Percentiles rank a stretch among this genome's conserved stretches.
phyloP scores from a whole-genome alignment of 2,329 filamentous ascomycete genomes.

The Aspergillus sclerotialis region DNA sequence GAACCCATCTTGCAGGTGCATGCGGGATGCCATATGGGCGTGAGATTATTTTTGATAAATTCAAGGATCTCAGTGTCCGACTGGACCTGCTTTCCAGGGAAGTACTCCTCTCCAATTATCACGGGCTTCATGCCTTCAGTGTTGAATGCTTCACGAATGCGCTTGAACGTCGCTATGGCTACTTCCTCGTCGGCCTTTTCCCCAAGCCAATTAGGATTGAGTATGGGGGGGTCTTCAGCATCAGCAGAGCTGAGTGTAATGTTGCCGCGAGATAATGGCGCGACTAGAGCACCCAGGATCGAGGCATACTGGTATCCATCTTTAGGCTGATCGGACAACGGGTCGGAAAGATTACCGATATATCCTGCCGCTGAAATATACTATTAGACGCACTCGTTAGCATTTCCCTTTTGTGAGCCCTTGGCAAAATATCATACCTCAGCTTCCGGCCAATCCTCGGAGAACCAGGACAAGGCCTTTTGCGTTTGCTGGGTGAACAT shows the following conservation, averaged over 20 bases:
- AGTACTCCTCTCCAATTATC: slow-evolving; percentile 29
- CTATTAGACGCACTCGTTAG: slow-evolving; percentile 4
- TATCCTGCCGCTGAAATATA: slow-evolving; percentile 20
- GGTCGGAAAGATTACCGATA: slow-evolving; percentile 17
- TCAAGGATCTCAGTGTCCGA: slow-evolving; percentile 39
- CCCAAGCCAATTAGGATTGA: slow-evolving; percentile 43
- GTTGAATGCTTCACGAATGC: slow-evolving; percentile 32
- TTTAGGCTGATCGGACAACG: slow-evolving; percentile 10
- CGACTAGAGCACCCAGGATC: slow-evolving; percentile 14
- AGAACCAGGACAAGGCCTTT: slow-evolving; percentile 15
- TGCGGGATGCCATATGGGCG: slow-evolving; percentile 21
- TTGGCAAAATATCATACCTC: slow-evolving; percentile 17
- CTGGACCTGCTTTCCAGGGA: slow-evolving; percentile 29
- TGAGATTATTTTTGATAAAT: slow-evolving; percentile 22
- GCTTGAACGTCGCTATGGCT: slow-evolving; percentile 37
- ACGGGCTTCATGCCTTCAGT: slow-evolving; percentile 22
- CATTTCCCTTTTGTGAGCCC: neutral
- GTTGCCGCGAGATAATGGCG: slow-evolving; percentile 39
- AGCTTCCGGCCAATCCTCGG: slow-evolving; percentile 30
- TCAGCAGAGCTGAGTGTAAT: slow-evolving; percentile 29
- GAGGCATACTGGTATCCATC: slow-evolving; percentile 21
- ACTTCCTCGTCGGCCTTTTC: slow-evolving; percentile 37
- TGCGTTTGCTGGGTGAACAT: slow-evolving; percentile 12
- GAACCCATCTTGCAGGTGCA: slow-evolving; percentile 27
- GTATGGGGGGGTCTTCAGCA: slow-evolving; percentile 30